Evolutionary conservation across 148 eudicot species (phyloP).

Genomic region (Beta vulgaris): DNA sequence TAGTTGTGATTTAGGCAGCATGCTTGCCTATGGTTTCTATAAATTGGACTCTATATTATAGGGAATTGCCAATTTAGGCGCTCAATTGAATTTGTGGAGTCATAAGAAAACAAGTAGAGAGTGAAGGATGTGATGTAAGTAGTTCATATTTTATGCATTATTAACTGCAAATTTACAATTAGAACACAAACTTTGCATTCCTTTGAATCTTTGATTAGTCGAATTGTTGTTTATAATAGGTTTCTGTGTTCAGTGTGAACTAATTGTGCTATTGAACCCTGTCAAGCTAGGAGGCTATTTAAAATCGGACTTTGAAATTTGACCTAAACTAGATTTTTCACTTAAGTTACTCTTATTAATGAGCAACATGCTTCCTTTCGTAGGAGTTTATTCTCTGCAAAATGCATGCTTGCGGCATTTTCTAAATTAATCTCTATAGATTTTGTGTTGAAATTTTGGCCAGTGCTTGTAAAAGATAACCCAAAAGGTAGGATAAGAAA

Average conservation of each 20-base stretch:
- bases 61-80: neutral
- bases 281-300: neutral
- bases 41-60: neutral
- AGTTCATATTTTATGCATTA: neutral
- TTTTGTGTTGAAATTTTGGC: neutral
- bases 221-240: too few species aligned
- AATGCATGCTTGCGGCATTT: neutral
- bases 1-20: neutral
- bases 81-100: too few species aligned
- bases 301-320: neutral
- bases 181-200: neutral
- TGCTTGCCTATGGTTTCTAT: neutral
- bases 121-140: neutral
- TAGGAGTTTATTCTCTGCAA: neutral
- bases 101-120: neutral
- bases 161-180: neutral
- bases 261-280: neutral
- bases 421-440: neutral
- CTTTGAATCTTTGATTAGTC: neutral
- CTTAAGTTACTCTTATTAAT: neutral
- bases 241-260: neutral
- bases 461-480: neutral
- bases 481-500: neutral
- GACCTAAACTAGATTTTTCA: neutral
- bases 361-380: neutral